These are phyloP conservation scores for Malassezia vespertilionis DNA, from an alignment of 1,284 basidiomycete species.

Conservation along the genomic window DNA sequence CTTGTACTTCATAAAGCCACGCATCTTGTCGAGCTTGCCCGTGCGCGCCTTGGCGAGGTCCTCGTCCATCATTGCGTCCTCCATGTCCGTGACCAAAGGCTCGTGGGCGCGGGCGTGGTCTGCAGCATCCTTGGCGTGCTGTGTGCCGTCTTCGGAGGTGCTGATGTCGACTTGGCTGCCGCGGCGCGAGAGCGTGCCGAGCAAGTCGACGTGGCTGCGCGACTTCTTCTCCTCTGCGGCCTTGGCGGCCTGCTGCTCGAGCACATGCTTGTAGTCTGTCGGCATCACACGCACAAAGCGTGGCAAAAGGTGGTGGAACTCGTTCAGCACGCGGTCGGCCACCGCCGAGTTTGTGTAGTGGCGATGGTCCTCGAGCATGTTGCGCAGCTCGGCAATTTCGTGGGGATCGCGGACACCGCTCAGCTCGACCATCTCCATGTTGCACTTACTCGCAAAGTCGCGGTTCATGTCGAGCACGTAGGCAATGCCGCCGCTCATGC, in stretches of 20 bases:
- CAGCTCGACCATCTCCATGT: conserved; percentile 42
- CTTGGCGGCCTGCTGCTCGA: conserved; percentile 44
- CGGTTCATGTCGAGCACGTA: conserved; percentile 44
- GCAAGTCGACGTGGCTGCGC: conserved; percentile 43
- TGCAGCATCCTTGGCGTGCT: conserved; percentile 21
- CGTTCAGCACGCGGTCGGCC: conserved; percentile 39
- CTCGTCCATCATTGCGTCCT: conserved; percentile 45
- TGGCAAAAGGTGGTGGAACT: conserved; percentile 41
- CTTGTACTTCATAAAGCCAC: conserved; percentile 47
- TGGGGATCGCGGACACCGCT: conserved; percentile 37
- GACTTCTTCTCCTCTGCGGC: conserved; percentile 45
- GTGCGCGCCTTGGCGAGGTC: conserved; percentile 36
- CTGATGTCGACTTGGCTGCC: conserved; percentile 37
- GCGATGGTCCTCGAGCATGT: conserved; percentile 43
- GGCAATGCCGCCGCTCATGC: conserved; percentile 40
- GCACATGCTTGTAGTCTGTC: conserved; percentile 42
- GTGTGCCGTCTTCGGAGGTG: conserved; percentile 22
- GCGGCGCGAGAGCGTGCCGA: conserved; percentile 41
- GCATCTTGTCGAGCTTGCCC: conserved; percentile 42
- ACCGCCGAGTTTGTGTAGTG: conserved; percentile 43
- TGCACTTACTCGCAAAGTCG: conserved; percentile 38
- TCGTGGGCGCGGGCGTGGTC: conserved; percentile 34
- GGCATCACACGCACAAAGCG: conserved; percentile 45
- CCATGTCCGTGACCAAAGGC: conserved; percentile 38
- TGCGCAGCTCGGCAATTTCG: conserved; percentile 44